Evolutionary conservation across 2,329 filamentous ascomycete genomes (phyloP).

Genomic region (Alternaria tenuissima): DNA sequence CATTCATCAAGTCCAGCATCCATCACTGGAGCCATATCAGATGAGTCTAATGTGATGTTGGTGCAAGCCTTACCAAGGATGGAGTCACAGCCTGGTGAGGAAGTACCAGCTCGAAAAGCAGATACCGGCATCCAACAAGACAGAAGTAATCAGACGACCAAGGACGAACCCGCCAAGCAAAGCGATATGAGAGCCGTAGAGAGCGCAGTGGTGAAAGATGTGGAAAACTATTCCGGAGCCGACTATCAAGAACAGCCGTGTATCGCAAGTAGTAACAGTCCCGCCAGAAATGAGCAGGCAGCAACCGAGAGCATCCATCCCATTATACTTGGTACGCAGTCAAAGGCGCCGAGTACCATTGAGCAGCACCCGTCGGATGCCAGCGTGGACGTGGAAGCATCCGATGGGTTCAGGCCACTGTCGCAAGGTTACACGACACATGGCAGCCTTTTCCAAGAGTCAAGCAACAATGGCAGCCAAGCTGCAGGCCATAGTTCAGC

Average conservation of each 20-base stretch:
- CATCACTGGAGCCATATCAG: not conserved
- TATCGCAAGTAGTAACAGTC: not conserved
- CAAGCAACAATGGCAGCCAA: not conserved
- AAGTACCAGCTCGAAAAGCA: not conserved
- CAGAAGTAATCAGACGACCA: not conserved
- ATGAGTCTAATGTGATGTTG: not conserved
- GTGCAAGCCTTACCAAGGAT: not conserved
- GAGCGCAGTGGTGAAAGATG: not conserved
- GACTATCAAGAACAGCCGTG: not conserved
- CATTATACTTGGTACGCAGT: not conserved
- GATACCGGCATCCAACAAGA: not conserved
- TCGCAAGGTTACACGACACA: not conserved
- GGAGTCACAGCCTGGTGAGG: not conserved
- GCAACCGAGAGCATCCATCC: not conserved
- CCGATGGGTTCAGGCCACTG: not conserved
- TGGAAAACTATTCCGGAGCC: not conserved
- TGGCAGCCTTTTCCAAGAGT: not conserved
- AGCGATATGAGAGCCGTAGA: not conserved
- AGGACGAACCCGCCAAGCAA: not conserved
- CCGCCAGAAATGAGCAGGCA: not conserved
- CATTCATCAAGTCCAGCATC: not conserved
- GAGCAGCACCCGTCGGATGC: not conserved
- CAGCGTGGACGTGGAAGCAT: not conserved
- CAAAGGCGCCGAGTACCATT: not conserved
- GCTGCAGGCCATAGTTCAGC: not conserved